These are phyloP conservation scores for Malania oleifera DNA, from an alignment of 164 flowering plant species.

Conservation along the genomic window DNA sequence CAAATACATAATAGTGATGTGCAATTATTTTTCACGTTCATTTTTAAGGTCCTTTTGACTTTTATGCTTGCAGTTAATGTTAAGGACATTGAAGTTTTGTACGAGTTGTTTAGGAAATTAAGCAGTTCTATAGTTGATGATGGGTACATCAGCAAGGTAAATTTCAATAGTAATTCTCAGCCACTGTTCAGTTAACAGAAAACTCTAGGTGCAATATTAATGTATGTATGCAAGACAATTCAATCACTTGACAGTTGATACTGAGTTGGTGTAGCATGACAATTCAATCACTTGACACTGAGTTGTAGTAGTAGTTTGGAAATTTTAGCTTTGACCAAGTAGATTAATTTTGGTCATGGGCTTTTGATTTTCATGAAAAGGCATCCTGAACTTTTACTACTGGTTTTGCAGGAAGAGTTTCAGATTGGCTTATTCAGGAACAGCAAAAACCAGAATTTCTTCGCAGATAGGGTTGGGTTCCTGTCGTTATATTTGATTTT, in stretches of 20 bases:
- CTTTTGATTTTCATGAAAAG: too few relatives aligned
- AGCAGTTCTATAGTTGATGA: constrained; percentile 32
- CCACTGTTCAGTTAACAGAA: too few relatives aligned
- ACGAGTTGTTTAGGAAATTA: constrained; percentile 32
- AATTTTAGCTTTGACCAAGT: too few relatives aligned
- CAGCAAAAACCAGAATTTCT: constrained; percentile 28
- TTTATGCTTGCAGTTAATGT: constrained; percentile 21
- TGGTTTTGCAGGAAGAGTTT: constrained; percentile 39
- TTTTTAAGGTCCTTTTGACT: not conserved
- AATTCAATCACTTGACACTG: too few relatives aligned
- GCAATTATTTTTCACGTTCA: not conserved
- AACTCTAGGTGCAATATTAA: too few relatives aligned
- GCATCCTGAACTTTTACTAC: too few relatives aligned
- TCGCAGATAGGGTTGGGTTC: constrained; percentile 37
- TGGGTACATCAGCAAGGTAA: constrained; percentile 32
- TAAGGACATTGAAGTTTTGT: constrained; percentile 22
- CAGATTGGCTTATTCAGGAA: constrained; percentile 37
- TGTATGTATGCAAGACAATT: too few relatives aligned
- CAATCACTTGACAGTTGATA: too few relatives aligned
- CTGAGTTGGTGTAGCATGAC: too few relatives aligned
- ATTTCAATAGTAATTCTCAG: not conserved
- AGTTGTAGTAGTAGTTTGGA: too few relatives aligned
- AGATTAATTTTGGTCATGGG: too few relatives aligned
- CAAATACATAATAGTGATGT: too few relatives aligned
- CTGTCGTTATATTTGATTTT: not conserved